Evolutionary conservation across 1,284 basidiomycete species (phyloP), one percentile per base, ranked within the genome.

Genomic region (Trichosporon sp.): DNA sequence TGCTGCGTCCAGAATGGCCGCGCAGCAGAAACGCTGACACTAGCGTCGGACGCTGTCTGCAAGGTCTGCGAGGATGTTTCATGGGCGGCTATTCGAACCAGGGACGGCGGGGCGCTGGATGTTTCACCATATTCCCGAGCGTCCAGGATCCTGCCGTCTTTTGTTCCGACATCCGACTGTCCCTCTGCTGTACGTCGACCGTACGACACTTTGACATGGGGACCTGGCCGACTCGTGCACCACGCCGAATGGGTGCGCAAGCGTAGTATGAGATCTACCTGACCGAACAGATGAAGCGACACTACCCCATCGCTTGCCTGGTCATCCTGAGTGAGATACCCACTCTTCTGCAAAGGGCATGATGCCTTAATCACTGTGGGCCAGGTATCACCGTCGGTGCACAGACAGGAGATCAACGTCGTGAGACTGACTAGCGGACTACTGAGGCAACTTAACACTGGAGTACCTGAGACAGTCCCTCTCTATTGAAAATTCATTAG

Each of bases 41-140:
- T 54, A 54, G 51, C 51, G 21, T 7, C 51, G 51, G 51, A 54
- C 10, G 8, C 21, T 54, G 19, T 6, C 26, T 26, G 26, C 26
- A 26, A 3, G 51, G 26, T 26, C 7, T 37, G 35, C 6, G 6
- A 7, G 19, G 26, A 26, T 10, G 51, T 26, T 54, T 54, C 51
- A 54, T 26, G 10, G 51, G 14, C 51, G 51, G 38, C 51, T 26
- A 16, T 2, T 4, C 21, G 19, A 6, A 26, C 14, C 51, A 54
- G 51, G 51, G 51, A 54, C 19, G 21, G 51, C 51, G n/a, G 51
- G 35, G 51, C 51, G 11, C 51, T 54, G 51, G 51, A 54, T 54
- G 51, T 54, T 54, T 54, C 51, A 54, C 51, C 51, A 54, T 54
- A 54, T 54, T 26, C 51, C 51, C 51, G 51, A 26, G 21, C 19